Evolutionary conservation across 192 early-diverging fungal genomes (phyloP).

Genomic region (Linnemannia exigua): DNA sequence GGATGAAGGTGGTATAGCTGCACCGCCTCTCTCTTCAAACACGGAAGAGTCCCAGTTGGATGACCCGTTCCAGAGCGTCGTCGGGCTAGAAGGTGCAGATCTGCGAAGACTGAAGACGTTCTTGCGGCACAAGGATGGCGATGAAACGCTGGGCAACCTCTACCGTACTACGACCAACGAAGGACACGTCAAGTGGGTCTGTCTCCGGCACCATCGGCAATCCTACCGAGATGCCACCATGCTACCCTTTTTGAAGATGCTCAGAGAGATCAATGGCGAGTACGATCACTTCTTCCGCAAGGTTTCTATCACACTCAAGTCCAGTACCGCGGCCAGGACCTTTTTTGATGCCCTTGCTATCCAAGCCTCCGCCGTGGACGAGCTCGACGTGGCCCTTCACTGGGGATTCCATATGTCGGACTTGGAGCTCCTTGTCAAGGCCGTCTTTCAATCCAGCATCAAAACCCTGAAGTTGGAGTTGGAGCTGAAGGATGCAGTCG

Average conservation of each 20-base stretch:
- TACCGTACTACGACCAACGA: slow-evolving; percentile 23
- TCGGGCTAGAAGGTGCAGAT: slow-evolving; percentile 25
- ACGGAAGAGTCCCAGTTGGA: background rate
- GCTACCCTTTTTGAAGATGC: background rate
- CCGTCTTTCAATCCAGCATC: background rate
- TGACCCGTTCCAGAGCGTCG: slow-evolving; percentile 2
- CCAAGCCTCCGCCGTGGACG: slow-evolving; percentile 8
- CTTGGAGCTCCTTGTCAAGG: background rate
- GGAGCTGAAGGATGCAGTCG: background rate
- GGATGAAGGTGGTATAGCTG: background rate
- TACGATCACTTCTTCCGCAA: slow-evolving; percentile 18
- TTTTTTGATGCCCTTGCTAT: background rate
- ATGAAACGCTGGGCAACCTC: slow-evolving; percentile 28
- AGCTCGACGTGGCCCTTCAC: slow-evolving; percentile 8
- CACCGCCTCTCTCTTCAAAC: too few relatives aligned
- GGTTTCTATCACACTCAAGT: slow-evolving; percentile 3
- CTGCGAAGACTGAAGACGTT: slow-evolving; percentile 18
- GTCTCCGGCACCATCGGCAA: slow-evolving; percentile 23
- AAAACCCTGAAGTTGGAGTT: slow-evolving; percentile 9
- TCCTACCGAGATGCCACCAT: slow-evolving; percentile 14
- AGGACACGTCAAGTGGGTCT: slow-evolving; percentile 51
- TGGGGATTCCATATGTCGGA: slow-evolving; percentile 16
- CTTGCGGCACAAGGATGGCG: slow-evolving; percentile 20
- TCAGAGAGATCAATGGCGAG: background rate
- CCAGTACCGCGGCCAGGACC: background rate